Evolutionary conservation across 352 stramenopile species (phyloP).

Genomic region (Peronospora belbahrii): DNA sequence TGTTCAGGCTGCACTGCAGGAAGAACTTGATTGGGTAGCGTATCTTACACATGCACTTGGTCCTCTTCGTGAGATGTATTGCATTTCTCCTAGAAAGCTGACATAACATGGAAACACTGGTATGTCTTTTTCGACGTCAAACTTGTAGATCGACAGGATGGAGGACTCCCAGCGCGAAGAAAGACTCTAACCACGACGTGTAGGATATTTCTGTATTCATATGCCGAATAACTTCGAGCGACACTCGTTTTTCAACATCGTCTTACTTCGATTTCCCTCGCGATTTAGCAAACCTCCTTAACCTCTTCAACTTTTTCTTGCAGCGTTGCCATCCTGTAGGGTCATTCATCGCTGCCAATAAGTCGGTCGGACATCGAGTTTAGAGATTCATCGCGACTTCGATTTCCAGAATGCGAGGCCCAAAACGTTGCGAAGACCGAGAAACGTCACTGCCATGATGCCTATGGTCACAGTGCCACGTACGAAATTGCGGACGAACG

Average conservation of each 20-base stretch:
- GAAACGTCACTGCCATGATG: no score
- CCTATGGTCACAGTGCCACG: no score
- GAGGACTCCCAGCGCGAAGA: not conserved
- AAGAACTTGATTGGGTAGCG: slow-evolving; percentile 17
- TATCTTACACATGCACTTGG: not conserved
- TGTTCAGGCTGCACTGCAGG: slow-evolving; percentile 1
- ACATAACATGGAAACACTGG: no score
- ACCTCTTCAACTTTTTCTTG: slow-evolving; percentile 6
- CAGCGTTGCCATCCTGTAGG: slow-evolving; percentile 5
- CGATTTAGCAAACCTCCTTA: not conserved
- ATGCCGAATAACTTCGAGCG: not conserved
- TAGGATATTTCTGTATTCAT: not conserved
- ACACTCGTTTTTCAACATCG: not conserved
- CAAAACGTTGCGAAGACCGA: no score
- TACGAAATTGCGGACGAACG: no score
- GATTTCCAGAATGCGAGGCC: no score
- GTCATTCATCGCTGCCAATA: no score
- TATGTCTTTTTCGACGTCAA: not conserved
- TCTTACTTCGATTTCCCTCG: not conserved
- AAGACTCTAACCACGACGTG: not conserved
- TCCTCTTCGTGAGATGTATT: not conserved
- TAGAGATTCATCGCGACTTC: no score
- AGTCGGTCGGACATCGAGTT: slow-evolving; percentile 13
- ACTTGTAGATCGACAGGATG: slow-evolving; percentile 2
- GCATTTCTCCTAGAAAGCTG: no score